Base-by-base conservation (phyloP, 208 protist species). In the Acanthamoeba healyi region DNA sequence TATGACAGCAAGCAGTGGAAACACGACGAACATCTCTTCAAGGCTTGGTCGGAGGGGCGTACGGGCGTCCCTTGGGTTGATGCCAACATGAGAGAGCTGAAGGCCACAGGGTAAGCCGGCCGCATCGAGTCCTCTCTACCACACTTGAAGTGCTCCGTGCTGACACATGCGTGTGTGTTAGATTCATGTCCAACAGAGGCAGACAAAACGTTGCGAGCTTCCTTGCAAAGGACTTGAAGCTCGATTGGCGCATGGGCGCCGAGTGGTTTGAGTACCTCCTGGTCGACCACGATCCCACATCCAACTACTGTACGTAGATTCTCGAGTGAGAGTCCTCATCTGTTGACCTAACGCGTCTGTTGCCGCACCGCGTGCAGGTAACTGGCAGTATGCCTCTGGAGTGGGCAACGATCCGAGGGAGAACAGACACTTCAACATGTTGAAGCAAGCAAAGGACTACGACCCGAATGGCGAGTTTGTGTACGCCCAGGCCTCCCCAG, bases 31-130 rank as follows among this genome's bases (percentile, higher is more conserved):
- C 32, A 22, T 26, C 56, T 84, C 49, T 72, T 94, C 90, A 54
- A 40, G 65, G 90, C 67, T 6, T 99, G 98, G 96, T 95, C 96
- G 24, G 88, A 94, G 24, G 98, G 98, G n/a, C 49, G 93, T 32
- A 99, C 98, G 17, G 98, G 98, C n/a, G 96, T 98, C 34, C 98
- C 98, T 0, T 94, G 99, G 36, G 98, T 99, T 15, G 98, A 99
- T 88, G 98, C 98, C 40, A 98, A 97, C 54, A 98, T 99, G 96
- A 96, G 98, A 51, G 98, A 98, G 94, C 92, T 99, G 40, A 96
- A 46, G 7, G 87, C 94, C 32, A 98, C 98, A 15, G 98, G 98
- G 26, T 98, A 96, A n/a, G n/a, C n/a, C n/a, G n/a, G n/a, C n/a
- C 96, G 98, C 97, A 82, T 96, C 97, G 86, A 98, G 98, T 95